Conservation (phyloP, 2,329 filamentous ascomycete genomes). For the Stachybotrys chlorohalonatus region DNA sequence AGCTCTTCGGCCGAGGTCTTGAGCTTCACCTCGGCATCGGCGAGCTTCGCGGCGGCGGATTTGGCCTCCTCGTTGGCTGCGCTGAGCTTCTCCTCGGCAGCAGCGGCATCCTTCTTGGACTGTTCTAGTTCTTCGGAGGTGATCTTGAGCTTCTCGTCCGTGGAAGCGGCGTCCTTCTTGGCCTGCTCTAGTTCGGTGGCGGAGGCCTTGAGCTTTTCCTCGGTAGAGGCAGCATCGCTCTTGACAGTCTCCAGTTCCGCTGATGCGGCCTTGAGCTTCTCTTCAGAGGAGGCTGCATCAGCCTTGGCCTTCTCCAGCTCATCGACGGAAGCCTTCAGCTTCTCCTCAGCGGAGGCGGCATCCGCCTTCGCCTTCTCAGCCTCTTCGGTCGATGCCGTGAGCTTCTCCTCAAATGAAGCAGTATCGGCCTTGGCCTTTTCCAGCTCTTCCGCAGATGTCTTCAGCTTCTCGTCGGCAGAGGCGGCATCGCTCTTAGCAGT, state of each 20-base stretch:
- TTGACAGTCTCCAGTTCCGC: background rate
- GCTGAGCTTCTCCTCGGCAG: background rate
- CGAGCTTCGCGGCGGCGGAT: background rate
- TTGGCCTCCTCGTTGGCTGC: background rate
- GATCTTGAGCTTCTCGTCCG: background rate
- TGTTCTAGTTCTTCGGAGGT: background rate
- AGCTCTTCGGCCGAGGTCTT: background rate
- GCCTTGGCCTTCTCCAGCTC: background rate
- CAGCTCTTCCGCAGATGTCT: background rate
- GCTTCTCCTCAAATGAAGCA: background rate
- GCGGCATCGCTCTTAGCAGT: background rate
- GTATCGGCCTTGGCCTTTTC: background rate
- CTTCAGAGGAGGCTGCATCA: background rate
- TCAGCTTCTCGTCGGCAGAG: slow-evolving; percentile 2
- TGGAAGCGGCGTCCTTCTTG: slow-evolving; percentile 5
- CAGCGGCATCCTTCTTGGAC: background rate
- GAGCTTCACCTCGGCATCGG: background rate
- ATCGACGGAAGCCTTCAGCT: slow-evolving; percentile 4
- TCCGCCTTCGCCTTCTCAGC: background rate
- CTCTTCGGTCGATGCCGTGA: background rate
- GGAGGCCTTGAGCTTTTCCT: slow-evolving; percentile 15
- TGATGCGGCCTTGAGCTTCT: background rate
- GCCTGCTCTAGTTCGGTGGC: slow-evolving; percentile 7
- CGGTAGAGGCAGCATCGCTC: slow-evolving; percentile 1
- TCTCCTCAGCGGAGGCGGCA: background rate